Conservation (phyloP, 768 basidiomycete genomes). For the Xerocomellus chrysenteron region DNA sequence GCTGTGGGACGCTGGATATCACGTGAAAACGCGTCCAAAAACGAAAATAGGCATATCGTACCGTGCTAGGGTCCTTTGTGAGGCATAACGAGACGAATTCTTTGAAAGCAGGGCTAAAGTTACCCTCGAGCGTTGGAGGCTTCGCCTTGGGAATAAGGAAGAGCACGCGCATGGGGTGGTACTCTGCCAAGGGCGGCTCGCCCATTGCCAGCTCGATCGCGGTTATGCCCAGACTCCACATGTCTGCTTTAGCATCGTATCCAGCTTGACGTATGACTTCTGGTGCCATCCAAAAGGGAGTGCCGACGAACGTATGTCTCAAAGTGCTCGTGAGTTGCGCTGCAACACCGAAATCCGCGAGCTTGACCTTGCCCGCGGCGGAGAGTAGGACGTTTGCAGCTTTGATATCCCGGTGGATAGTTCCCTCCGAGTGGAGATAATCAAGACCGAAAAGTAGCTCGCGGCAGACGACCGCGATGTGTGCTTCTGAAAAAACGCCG, state of each 20-base stretch:
- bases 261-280: conserved; percentile 97
- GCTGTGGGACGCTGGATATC: conserved; percentile 79
- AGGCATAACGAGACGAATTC: conserved; percentile 90
- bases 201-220: conserved; percentile 98
- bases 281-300: conserved; percentile 98
- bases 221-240: conserved; percentile 98
- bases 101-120: conserved; percentile 84
- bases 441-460: conserved; percentile 92
- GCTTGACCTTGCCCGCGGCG: conserved; percentile 89
- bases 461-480: conserved; percentile 93
- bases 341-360: conserved; percentile 98
- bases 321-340: conserved; percentile 94
- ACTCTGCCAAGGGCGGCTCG: conserved; percentile 93
- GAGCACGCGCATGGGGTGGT: conserved; percentile 97
- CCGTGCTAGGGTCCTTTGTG: conserved; percentile 85
- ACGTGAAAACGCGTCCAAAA: conserved; percentile 10
- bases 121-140: conserved; percentile 84
- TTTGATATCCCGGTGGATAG: conserved; percentile 99
- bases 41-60: conserved; percentile 37
- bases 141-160: conserved; percentile 98
- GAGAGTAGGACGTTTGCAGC: conserved; percentile 94
- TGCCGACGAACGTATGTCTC: conserved; percentile 96
- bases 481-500: conserved; percentile 85
- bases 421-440: conserved; percentile 93
- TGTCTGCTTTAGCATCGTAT: conserved; percentile 93